Percentiles rank a stretch among this genome's conserved stretches.
These are phyloP conservation scores for Diphasiastrum complanatum DNA, from an alignment of 83 land plant species.

Conservation along the genomic window DNA sequence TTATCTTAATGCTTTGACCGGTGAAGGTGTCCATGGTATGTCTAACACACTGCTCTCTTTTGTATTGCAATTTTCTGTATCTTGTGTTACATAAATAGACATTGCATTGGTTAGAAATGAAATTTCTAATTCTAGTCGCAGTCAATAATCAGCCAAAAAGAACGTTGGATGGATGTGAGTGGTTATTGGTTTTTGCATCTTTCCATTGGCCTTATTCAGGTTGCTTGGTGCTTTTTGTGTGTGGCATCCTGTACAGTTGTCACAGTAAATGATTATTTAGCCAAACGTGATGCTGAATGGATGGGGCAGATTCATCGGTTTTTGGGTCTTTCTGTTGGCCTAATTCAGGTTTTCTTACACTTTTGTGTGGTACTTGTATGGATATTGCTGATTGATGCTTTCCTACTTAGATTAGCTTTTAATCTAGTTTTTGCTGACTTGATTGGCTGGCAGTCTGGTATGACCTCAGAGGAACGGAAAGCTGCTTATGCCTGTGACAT, in stretches of 20 bases:
- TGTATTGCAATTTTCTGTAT: too few relatives aligned
- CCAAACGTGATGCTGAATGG: constrained; percentile 99
- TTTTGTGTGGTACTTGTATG: too few relatives aligned
- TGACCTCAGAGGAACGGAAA: constrained; percentile 59
- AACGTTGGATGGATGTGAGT: too few relatives aligned
- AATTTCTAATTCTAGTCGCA: too few relatives aligned
- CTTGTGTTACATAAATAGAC: too few relatives aligned
- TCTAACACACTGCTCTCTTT: too few relatives aligned
- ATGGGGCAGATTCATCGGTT: constrained; percentile 97
- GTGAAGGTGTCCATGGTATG: constrained; percentile 95
- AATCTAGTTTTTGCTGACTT: too few relatives aligned
- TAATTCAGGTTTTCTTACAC: constrained; percentile 55
- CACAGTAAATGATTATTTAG: constrained; percentile 96
- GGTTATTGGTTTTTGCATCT: not conserved
- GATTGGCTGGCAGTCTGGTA: constrained; percentile 58
- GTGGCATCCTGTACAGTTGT: too few relatives aligned
- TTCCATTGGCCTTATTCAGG: constrained; percentile 5
- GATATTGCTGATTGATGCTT: too few relatives aligned
- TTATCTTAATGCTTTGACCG: constrained; percentile 88
- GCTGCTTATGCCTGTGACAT: constrained; percentile 88
- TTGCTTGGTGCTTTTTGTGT: constrained; percentile 12
- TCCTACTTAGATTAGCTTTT: too few relatives aligned
- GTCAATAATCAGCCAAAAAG: too few relatives aligned
- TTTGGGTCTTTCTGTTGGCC: constrained; percentile 96
- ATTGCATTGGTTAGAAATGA: too few relatives aligned